A percentile compares a stretch with the other conserved stretches of the same genome.
Evolutionary conservation across 768 basidiomycete genomes (phyloP).

Genomic region (Aureoboletus auriporus): DNA sequence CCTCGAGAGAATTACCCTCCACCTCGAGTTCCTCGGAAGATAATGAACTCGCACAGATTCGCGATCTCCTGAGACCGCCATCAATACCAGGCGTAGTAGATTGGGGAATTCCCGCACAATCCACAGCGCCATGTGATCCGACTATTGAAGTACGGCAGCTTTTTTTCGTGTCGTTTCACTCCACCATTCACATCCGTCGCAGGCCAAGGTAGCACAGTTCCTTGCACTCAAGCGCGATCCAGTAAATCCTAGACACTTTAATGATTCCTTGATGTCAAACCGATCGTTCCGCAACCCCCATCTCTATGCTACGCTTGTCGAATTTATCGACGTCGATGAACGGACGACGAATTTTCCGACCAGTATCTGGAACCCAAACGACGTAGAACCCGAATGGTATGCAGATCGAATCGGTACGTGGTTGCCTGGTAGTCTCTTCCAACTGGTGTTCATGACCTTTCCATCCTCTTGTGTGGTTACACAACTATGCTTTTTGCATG

Average conservation of each 20-base stretch:
- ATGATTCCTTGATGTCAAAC: constrained; percentile 90
- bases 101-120: constrained; percentile 73
- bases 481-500: neutral
- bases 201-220: constrained; percentile 84
- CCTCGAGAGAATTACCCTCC: constrained; percentile 9
- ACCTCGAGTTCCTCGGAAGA: constrained; percentile 18
- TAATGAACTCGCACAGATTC: constrained; percentile 53
- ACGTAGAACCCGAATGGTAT: constrained; percentile 65
- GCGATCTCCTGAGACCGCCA: constrained; percentile 56
- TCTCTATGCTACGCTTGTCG: constrained; percentile 92
- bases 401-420: constrained; percentile 74
- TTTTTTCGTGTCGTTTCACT: neutral
- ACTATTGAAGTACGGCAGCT: constrained; percentile 49
- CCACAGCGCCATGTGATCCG: constrained; percentile 54
- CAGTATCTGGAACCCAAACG: constrained; percentile 69
- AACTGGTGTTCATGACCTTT: constrained; percentile 28
- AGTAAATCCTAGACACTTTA: constrained; percentile 78
- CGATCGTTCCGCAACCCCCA: constrained; percentile 95
- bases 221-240: constrained; percentile 63
- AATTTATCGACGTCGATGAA: constrained; percentile 91
- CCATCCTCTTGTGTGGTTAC: constrained; percentile 6
- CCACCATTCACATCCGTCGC: constrained; percentile 1
- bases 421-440: constrained; percentile 1
- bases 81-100: constrained; percentile 60
- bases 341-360: constrained; percentile 76